A percentile compares a stretch with the other conserved stretches of the same genome.
Conservation (phyloP, 2,329 filamentous ascomycete genomes). For the Fusarium domesticum region DNA sequence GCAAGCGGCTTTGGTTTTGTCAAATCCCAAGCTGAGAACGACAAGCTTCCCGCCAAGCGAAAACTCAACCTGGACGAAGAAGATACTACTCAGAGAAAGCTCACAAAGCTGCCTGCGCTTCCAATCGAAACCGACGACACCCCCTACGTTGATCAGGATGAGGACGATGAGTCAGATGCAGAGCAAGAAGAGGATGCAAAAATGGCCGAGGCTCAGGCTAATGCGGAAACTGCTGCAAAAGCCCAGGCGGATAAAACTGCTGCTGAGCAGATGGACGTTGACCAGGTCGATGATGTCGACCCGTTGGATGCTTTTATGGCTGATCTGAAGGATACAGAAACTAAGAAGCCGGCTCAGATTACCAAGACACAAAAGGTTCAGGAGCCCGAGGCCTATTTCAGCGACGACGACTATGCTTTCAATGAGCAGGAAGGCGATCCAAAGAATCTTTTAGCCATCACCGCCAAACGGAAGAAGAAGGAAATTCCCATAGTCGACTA, state of each 20-base stretch:
- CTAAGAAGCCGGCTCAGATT: conserved; percentile 37
- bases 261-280: conserved; percentile 55
- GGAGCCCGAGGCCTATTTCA: conserved; percentile 82
- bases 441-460: conserved; percentile 50
- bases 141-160: conserved; percentile 60
- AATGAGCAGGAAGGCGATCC: conserved; percentile 48
- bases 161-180: conserved; percentile 70
- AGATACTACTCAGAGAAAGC: conserved; percentile 78
- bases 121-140: conserved; percentile 62
- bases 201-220: conserved; percentile 29
- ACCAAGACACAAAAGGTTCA: conserved; percentile 50
- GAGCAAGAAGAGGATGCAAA: conserved; percentile 38
- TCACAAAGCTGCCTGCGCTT: conserved; percentile 83
- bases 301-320: conserved; percentile 98
- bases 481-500: conserved; percentile 89
- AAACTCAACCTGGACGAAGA: conserved; percentile 87
- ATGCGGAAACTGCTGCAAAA: conserved; percentile 27
- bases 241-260: conserved; percentile 21
- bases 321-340: conserved; percentile 55
- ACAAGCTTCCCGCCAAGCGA: conserved; percentile 66
- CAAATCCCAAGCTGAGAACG: conserved; percentile 62
- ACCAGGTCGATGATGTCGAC: conserved; percentile 69
- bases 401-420: conserved; percentile 71
- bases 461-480: conserved; percentile 80
- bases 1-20: conserved; percentile 81